Evolutionary conservation across 345 rosid genomes (phyloP), one percentile per base, ranked within the genome.

Genomic region (Dipteronia sinensis): DNA sequence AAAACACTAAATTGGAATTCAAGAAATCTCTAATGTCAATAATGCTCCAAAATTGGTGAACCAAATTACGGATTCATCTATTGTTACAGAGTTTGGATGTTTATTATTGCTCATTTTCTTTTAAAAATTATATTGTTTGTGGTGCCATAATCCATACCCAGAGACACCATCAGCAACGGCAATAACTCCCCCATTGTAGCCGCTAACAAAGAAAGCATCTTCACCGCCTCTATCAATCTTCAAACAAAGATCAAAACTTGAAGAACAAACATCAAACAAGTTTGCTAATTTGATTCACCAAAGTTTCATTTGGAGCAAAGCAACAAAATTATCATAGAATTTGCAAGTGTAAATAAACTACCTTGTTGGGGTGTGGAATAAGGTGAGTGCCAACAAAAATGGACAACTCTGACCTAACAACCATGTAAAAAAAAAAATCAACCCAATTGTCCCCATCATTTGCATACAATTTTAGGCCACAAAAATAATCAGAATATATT

Each of bases 81-180:
- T 16, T 16, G 58, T 53, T 3, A 16, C n/a, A 20, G 2, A 59
- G 64, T 59, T 9, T 46, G 49, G 49, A 46, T 46, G 13, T 46
- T 42, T 46, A 10, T 46, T 46, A 46, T 29, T 10, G 8, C 23
- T 42, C 29, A 9, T 20, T 67, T 67, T 44, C 46, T 31, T 27
- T 31, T 65, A 9, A 10, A 10, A 6, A 59, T 44, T 25, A 22
- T 44, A 25, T 9, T 25, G 9, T 15, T 29, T 29, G 38, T 38
- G 22, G 22, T 17, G 22, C 68, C 58, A 25, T 8, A 16, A 62
- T 61, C 58, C 69, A 42, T 83, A 93, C 98, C 98, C 90, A 20
- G 98, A 95, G 79, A 95, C 98, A 75, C 98, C 98, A 72, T 92
- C 98, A 71, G 98, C 98, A 79, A 92, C 90, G 75, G 98, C 96